phyloP scores from a whole-genome alignment of 768 basidiomycete genomes.

The Ramaria rubella region DNA sequence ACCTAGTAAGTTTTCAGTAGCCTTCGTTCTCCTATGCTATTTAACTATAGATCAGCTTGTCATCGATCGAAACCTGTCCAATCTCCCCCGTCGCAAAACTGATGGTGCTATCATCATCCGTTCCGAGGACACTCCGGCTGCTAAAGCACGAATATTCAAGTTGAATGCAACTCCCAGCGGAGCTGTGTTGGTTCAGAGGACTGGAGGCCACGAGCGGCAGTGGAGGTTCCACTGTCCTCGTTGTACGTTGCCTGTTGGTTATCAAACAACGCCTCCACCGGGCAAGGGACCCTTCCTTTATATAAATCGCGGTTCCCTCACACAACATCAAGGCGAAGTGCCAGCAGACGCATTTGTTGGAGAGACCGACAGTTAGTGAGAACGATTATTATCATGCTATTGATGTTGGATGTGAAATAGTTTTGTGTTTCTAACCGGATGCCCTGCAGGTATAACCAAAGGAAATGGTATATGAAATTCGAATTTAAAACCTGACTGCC shows the following conservation, averaged over 20 bases:
- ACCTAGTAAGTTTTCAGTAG: constrained; percentile 51
- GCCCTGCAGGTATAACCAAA: not conserved
- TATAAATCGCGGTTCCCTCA: constrained; percentile 73
- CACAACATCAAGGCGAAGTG: constrained; percentile 82
- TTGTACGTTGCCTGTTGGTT: constrained; percentile 62
- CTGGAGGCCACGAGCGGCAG: constrained; percentile 68
- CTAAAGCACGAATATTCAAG: constrained; percentile 74
- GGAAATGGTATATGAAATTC: not conserved
- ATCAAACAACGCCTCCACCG: constrained; percentile 74
- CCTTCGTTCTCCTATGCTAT: constrained; percentile 5
- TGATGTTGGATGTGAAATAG: not conserved
- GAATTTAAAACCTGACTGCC: constrained; percentile 77
- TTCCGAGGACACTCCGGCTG: constrained; percentile 52
- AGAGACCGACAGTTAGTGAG: constrained; percentile 18
- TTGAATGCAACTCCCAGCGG: constrained; percentile 67
- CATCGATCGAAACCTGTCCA: constrained; percentile 65
- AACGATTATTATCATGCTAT: too few relatives aligned
- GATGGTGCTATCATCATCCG: constrained; percentile 80
- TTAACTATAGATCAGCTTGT: constrained; percentile 50
- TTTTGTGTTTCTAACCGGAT: too few relatives aligned
- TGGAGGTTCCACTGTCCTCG: constrained; percentile 65
- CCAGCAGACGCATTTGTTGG: constrained; percentile 76
- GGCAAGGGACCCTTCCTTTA: constrained; percentile 76
- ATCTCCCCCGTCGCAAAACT: constrained; percentile 64
- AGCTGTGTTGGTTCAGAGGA: constrained; percentile 73